Percentiles rank a stretch among this genome's conserved stretches.
Evolutionary conservation across 441 rosid species (phyloP).

Genomic region (Pelargonium hybrid): DNA sequence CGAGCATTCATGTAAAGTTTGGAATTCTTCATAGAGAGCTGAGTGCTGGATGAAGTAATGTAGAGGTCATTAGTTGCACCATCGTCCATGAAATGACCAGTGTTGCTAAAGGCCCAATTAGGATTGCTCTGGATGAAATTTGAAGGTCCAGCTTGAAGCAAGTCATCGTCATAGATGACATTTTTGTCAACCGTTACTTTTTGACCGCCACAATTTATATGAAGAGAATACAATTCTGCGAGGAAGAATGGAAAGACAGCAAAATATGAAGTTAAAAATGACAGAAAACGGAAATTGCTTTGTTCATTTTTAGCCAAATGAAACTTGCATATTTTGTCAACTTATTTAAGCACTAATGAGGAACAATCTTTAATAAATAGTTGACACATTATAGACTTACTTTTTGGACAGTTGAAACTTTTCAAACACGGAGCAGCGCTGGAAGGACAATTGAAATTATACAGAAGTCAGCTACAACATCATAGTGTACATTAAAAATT

Average conservation of each 20-base stretch:
- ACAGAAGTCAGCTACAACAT: neutral
- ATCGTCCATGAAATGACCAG: slow-evolving; percentile 25
- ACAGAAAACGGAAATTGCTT: neutral
- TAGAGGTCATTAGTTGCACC: neutral
- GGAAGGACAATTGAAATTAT: slow-evolving; percentile 4
- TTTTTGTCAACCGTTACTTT: slow-evolving; percentile 8
- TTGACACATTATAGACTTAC: slow-evolving; percentile 27
- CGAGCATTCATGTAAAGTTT: neutral
- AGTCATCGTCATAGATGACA: slow-evolving; percentile 30
- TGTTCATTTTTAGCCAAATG: too few relatives aligned
- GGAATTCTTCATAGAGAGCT: neutral
- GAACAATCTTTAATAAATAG: neutral
- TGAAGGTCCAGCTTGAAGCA: slow-evolving; percentile 13
- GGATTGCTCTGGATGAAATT: slow-evolving; percentile 19
- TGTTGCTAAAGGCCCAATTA: slow-evolving; percentile 43
- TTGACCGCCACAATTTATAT: slow-evolving; percentile 49
- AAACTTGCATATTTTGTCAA: neutral
- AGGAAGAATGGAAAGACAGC: slow-evolving; percentile 2
- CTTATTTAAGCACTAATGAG: neutral
- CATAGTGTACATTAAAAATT: neutral
- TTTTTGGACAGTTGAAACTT: slow-evolving; percentile 15
- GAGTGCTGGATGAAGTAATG: neutral
- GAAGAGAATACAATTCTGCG: slow-evolving; percentile 26
- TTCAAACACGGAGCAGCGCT: slow-evolving; percentile 34
- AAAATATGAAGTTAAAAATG: neutral